phyloP scores from a whole-genome alignment of 108 stramenopile species.

The Epipyxis sp. region DNA sequence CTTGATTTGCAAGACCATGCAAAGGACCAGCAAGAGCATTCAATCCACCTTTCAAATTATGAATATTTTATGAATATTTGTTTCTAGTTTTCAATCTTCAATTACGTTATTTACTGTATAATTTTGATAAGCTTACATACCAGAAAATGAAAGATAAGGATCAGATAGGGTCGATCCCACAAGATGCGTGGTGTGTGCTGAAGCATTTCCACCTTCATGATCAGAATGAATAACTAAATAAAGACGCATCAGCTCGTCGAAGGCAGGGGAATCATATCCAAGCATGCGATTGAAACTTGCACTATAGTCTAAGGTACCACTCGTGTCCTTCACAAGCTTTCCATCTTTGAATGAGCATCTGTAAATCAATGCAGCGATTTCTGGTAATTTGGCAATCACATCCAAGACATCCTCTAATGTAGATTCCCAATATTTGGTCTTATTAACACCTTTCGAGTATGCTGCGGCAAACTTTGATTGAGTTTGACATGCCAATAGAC shows the following conservation, averaged over 20 bases:
- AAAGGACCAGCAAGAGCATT: slow-evolving; percentile 96
- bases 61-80: too few relatives aligned
- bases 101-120: too few relatives aligned
- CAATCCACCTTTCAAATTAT: too few relatives aligned
- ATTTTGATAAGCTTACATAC: too few relatives aligned
- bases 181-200: slow-evolving; percentile 96
- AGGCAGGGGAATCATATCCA: slow-evolving; percentile 81
- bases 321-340: slow-evolving; percentile 75
- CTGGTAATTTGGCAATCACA: slow-evolving; percentile 88
- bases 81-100: too few relatives aligned
- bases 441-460: slow-evolving; percentile 81
- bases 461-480: slow-evolving; percentile 89
- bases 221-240: slow-evolving; percentile 99
- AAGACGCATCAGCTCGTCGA: slow-evolving; percentile 98
- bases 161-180: slow-evolving; percentile 92
- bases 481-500: slow-evolving; percentile 74
- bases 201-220: slow-evolving; percentile 99
- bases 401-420: slow-evolving; percentile 89
- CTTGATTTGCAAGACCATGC: slow-evolving; percentile 98
- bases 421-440: slow-evolving; percentile 85
- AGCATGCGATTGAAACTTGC: slow-evolving; percentile 99
- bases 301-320: slow-evolving; percentile 79
- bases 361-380: slow-evolving; percentile 96
- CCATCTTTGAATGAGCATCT: slow-evolving; percentile 88
- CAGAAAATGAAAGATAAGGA: slow-evolving; percentile 90